Base-by-base conservation (phyloP, 2,329 filamentous ascomycete genomes). In the Claviceps pusilla region DNA sequence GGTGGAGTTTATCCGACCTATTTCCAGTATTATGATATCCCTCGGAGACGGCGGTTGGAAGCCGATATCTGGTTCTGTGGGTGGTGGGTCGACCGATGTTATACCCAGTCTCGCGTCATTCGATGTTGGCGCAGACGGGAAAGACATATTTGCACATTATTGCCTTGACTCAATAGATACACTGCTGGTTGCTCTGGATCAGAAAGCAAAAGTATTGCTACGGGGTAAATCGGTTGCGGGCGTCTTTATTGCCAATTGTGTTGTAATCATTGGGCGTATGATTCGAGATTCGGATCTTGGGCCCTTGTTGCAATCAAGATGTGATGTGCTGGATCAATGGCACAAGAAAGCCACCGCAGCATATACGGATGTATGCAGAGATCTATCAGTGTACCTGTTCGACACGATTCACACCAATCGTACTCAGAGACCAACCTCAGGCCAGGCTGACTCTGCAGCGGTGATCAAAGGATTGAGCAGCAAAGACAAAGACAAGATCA, bases 401-500 rank as follows among this genome's bases (percentile, higher is more conserved):
- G 93, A 97, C 65, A 87, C 91, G 19, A 90, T 94, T 59, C 90
- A 95, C 70, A 97, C 91, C 0, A 93, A 83, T 65, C 84, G 88
- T 43, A 72, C 75, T 29, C 70, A 81, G 51, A 82, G 89, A 19
- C 88, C 89, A 14, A 78, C 82, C 0, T 90, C 86, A 2, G 81
- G 84, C 9, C 82, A 81, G 31, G 80, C 79, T 31, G 90, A 96
- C 68, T 93, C 87, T 2, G 82, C 83, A 16, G 85, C 86, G 0
- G 86, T 96, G 55, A 76, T 97, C 56, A 95, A 95, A 69, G 80
- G 80, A 1, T 74, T 97, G 3, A 83, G 80, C 48, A 89, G 84
- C 63, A 96, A 95, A 68, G 93, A 98, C 65, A 94, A 91, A 69
- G 93, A 98, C 66, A 84, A 83, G 55, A 95, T 97, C 71, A 98